Base-by-base conservation (phyloP, 306 rosid genomes). In the Vachellia collinsii region DNA sequence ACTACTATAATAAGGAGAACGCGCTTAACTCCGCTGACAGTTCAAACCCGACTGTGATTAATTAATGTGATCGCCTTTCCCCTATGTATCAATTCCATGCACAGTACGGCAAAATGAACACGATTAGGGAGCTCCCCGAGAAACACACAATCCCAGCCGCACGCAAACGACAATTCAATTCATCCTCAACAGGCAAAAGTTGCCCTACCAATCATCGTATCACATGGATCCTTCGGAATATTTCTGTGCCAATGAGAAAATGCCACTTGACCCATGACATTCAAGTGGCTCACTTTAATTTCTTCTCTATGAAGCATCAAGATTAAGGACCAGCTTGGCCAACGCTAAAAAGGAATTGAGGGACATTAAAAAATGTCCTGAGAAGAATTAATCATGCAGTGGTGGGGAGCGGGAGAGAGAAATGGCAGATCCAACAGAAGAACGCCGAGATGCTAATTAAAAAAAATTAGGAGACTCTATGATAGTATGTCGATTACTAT, bases 271-370 rank as follows among this genome's bases (percentile, higher is more conserved):
- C 70, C 75, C 82, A 56, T 79, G 50, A 70, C 75, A 48, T 9
- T 63, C 65, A 19, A 9, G 19, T 42, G 25, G 78, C 7, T 64
- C 37, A 58, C 4, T 42, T 43, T 43, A 43, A 8, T 43, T 37
- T 79, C 70, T n/a, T 58, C 84, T 70, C 53, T n/a, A 6, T n/a
- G 76, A 64, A 77, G 86, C 54, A 25, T 41, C 72, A 4, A 41
- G 72, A n/a, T 39, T 50, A 59, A 67, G 83, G 83, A 79, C 85
- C 7, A 78, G 86, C 79, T 75, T 56, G 85, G 61, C 80, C 67
- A 72, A 14, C 34, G 34, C 53, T 63, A 65, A 61, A 25, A 56
- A 61, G 16, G 0, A 58, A 50, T 50, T 58, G 0, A 8, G 0
- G 64, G 12, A 8, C 34, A 58, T 22, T 19, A 3, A 61, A 61